Percentiles rank a stretch among this genome's conserved stretches.
Evolutionary conservation across 148 eudicot species (phyloP).

Genomic region (Camellia lanceoleosa): DNA sequence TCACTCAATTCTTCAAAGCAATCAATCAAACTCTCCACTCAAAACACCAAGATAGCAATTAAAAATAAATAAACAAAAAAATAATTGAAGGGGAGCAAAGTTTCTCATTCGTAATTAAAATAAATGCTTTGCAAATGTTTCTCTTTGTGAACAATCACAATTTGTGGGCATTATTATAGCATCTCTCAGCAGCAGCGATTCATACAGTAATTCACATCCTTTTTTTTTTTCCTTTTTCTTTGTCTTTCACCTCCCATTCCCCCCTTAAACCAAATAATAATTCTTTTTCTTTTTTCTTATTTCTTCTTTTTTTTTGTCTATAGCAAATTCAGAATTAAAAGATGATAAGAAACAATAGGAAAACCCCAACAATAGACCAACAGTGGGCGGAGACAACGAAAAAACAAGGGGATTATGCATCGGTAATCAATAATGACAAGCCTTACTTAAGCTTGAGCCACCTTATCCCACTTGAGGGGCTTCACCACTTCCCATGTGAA

Average conservation of each 20-base stretch:
- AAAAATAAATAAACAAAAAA: too few species aligned
- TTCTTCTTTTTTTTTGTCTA: too few species aligned
- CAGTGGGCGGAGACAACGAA: background rate
- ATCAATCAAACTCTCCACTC: too few species aligned
- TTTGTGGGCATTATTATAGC: background rate
- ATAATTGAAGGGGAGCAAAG: too few species aligned
- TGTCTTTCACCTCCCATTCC: background rate
- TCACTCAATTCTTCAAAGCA: too few species aligned
- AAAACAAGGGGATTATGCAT: background rate
- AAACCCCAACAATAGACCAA: background rate
- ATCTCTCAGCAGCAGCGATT: background rate
- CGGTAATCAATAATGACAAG: background rate
- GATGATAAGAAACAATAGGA: background rate
- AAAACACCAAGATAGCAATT: too few species aligned
- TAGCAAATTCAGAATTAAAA: background rate
- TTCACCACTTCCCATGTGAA: slow-evolving; percentile 22
- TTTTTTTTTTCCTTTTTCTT: too few species aligned
- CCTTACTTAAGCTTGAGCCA: background rate
- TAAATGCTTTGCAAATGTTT: too few species aligned
- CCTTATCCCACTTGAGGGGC: slow-evolving; percentile 21
- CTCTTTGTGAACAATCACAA: too few species aligned
- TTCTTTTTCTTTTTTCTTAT: background rate
- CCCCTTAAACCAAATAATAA: background rate
- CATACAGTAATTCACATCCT: background rate
- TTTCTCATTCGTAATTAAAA: too few species aligned